These are phyloP conservation scores for Pseudopyricularia cyperi DNA, from an alignment of 2,329 filamentous ascomycete species.

Conservation along the genomic window DNA sequence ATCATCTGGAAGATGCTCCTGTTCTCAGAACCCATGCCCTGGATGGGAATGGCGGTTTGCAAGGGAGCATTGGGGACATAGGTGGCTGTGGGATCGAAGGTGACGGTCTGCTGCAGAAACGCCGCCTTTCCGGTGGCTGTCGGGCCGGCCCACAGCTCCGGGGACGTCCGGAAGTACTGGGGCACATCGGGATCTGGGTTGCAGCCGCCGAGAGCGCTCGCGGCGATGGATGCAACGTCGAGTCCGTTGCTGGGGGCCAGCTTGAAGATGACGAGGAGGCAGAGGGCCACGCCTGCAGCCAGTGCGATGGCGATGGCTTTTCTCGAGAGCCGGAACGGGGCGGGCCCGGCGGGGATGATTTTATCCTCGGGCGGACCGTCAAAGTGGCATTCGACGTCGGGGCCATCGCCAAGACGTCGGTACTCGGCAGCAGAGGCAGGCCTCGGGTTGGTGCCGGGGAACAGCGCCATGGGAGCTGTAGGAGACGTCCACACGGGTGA, in stretches of 20 bases:
- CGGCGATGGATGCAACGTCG: conserved; percentile 2
- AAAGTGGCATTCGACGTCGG: neutral
- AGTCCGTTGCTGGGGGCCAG: conserved; percentile 8
- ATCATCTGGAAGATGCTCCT: conserved; percentile 59
- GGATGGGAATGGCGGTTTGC: conserved; percentile 57
- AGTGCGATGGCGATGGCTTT: conserved; percentile 10
- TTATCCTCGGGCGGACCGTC: neutral
- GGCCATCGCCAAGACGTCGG: conserved; percentile 7
- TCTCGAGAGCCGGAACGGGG: neutral
- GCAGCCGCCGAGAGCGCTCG: conserved; percentile 13
- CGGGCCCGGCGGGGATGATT: neutral
- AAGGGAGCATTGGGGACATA: conserved; percentile 59
- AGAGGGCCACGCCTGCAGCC: conserved; percentile 10
- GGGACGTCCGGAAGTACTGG: conserved; percentile 50
- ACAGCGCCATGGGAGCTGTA: neutral
- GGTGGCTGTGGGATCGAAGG: conserved; percentile 48
- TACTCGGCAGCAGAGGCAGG: conserved; percentile 7
- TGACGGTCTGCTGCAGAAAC: conserved; percentile 59
- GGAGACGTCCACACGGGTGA: too few species aligned
- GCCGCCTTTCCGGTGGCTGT: conserved; percentile 57
- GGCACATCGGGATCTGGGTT: conserved; percentile 29
- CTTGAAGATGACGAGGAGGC: conserved; percentile 11
- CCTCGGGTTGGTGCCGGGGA: neutral
- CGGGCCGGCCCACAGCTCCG: conserved; percentile 48
- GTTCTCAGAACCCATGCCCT: conserved; percentile 40